Percentiles rank a stretch among this genome's conserved stretches.
phyloP scores from a whole-genome alignment of 2,329 filamentous ascomycete species.

The Paraphaeosphaeria sporulosa region DNA sequence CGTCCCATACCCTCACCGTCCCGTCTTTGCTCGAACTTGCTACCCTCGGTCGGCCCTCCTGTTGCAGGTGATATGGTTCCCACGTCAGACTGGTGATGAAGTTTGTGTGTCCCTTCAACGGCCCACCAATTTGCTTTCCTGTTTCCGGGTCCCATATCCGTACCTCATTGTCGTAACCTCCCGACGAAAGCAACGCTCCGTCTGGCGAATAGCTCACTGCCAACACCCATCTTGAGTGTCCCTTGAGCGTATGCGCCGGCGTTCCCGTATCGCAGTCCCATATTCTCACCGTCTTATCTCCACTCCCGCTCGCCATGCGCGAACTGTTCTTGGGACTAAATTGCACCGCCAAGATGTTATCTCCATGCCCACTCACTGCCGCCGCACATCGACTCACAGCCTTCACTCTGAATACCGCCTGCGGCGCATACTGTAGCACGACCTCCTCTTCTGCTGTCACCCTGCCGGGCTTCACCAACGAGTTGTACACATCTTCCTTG shows the following conservation, averaged over 20 bases:
- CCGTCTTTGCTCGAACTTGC: constrained; percentile 90
- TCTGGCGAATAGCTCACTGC: constrained; percentile 89
- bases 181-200: constrained; percentile 80
- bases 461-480: constrained; percentile 51
- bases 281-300: constrained; percentile 88
- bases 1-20: constrained; percentile 87
- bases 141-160: constrained; percentile 86
- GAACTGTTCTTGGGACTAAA: constrained; percentile 83
- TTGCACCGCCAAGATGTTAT: constrained; percentile 84
- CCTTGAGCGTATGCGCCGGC: constrained; percentile 82
- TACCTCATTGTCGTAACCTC: constrained; percentile 92
- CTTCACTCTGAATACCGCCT: constrained; percentile 93
- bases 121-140: constrained; percentile 74
- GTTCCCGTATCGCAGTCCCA: constrained; percentile 97
- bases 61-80: constrained; percentile 91
- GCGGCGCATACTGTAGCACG: constrained; percentile 73
- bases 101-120: constrained; percentile 85
- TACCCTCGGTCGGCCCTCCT: constrained; percentile 74
- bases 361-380: constrained; percentile 87
- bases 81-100: constrained; percentile 89
- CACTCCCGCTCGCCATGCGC: constrained; percentile 84
- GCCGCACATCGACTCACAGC: constrained; percentile 90
- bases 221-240: constrained; percentile 89
- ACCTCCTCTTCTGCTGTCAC: constrained; percentile 66
- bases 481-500: constrained; percentile 54